Percentiles rank a stretch among this genome's conserved stretches.
Conservation (phyloP, 2,329 filamentous ascomycete genomes). For the Pseudogymnoascus sp. region DNA sequence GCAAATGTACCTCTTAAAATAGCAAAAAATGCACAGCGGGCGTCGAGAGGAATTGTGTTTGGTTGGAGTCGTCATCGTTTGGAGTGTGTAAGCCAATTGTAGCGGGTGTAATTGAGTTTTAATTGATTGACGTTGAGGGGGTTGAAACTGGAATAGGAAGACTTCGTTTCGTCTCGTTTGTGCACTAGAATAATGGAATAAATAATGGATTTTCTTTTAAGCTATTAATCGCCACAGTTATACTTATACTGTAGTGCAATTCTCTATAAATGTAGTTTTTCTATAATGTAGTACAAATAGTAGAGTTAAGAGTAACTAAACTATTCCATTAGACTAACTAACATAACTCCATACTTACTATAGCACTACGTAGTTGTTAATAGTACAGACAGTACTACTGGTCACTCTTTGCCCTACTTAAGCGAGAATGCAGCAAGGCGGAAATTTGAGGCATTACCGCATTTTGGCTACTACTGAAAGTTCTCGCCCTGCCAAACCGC, state of each 20-base stretch:
- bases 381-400: background rate
- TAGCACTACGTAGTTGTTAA: background rate
- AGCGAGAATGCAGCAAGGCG: slow-evolving; percentile 6
- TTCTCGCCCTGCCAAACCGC: background rate
- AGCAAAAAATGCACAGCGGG: background rate
- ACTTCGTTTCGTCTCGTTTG: background rate
- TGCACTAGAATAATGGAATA: background rate
- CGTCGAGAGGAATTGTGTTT: background rate
- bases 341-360: background rate
- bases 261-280: background rate
- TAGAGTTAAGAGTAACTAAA: background rate
- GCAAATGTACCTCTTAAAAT: background rate
- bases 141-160: background rate
- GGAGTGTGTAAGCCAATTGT: background rate
- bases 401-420: slow-evolving; percentile 7
- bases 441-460: slow-evolving; percentile 6
- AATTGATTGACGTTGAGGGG: background rate
- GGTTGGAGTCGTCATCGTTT: slow-evolving; percentile 1
- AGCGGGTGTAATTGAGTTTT: background rate
- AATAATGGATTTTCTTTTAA: background rate
- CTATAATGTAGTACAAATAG: background rate
- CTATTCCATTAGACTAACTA: background rate
- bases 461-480: slow-evolving; percentile 9
- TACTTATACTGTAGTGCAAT: background rate
- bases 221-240: background rate